phyloP scores from a whole-genome alignment of 805 yeast genomes.

The Zygosaccharomyces bailii region DNA sequence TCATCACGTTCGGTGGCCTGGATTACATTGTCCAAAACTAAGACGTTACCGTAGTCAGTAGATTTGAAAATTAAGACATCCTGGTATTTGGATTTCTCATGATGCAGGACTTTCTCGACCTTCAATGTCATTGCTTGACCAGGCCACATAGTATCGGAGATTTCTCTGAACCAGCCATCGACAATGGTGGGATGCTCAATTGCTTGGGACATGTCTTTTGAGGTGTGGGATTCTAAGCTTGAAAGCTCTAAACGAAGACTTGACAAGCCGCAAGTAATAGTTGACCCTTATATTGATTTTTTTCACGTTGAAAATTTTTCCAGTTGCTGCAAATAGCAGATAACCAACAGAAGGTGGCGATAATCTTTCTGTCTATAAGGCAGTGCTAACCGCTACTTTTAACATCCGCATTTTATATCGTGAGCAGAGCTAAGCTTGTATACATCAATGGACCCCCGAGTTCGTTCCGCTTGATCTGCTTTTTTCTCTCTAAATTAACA shows the following conservation, averaged over 20 bases:
- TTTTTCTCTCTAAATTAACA: too few species aligned
- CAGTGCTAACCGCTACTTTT: too few species aligned
- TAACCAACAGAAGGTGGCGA: too few species aligned
- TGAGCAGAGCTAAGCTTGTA: too few species aligned
- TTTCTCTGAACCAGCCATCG: conserved; percentile 95
- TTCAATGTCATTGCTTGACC: conserved; percentile 94
- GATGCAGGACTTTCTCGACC: conserved; percentile 82
- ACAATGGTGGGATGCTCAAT: conserved; percentile 43
- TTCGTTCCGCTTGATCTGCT: too few species aligned
- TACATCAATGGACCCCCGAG: too few species aligned
- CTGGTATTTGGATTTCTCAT: conserved; percentile 84
- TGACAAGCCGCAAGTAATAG: neutral
- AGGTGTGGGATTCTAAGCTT: neutral
- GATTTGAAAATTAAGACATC: conserved; percentile 92
- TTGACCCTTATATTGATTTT: too few species aligned
- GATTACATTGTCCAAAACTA: conserved; percentile 90
- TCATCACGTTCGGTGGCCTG: conserved; percentile 98
- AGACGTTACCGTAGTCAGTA: conserved; percentile 90
- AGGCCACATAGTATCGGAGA: conserved; percentile 96
- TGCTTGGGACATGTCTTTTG: conserved; percentile 31
- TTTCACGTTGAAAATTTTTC: neutral
- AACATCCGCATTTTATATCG: too few species aligned
- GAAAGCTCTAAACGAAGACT: too few species aligned
- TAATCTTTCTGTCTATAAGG: too few species aligned
- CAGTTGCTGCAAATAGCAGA: neutral